These are phyloP conservation scores for Hypericum androsaemum DNA, from an alignment of 345 rosid species.

Conservation along the genomic window DNA sequence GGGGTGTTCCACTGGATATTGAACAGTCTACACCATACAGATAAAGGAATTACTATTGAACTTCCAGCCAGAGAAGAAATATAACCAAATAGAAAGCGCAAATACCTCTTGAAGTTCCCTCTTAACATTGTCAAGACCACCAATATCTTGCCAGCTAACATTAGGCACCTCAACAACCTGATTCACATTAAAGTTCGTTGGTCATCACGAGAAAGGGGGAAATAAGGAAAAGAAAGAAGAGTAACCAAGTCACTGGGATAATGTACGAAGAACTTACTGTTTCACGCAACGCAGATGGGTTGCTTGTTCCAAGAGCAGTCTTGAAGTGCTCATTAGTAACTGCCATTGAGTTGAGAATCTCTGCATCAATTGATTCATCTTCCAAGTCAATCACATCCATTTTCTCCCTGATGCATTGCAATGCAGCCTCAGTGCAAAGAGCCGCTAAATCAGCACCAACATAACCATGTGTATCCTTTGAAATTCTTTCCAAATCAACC, in stretches of 20 bases:
- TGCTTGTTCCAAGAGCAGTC: constrained; percentile 19
- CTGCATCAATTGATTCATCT: constrained; percentile 17
- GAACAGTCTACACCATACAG: constrained; percentile 11
- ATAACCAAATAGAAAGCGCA: background rate
- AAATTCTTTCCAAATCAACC: constrained; percentile 15
- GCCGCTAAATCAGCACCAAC: constrained; percentile 19
- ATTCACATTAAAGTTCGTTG: background rate
- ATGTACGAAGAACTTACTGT: constrained; percentile 5
- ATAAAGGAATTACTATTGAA: background rate
- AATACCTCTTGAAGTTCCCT: constrained; percentile 20
- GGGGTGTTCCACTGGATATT: constrained; percentile 19
- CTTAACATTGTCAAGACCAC: constrained; percentile 17
- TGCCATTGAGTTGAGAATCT: constrained; percentile 16
- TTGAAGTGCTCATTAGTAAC: constrained; percentile 15
- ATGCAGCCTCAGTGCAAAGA: constrained; percentile 17
- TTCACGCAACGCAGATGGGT: constrained; percentile 18
- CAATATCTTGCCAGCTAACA: constrained; percentile 13
- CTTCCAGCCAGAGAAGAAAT: background rate
- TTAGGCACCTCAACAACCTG: constrained; percentile 19
- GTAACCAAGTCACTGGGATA: background rate
- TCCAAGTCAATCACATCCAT: constrained; percentile 18
- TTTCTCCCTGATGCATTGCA: constrained; percentile 19
- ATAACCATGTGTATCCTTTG: constrained; percentile 15
- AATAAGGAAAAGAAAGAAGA: background rate
- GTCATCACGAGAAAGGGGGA: background rate